These are phyloP conservation scores for Aspergillus biplanus DNA, from an alignment of 495 filamentous ascomycete species.

Conservation along the genomic window DNA sequence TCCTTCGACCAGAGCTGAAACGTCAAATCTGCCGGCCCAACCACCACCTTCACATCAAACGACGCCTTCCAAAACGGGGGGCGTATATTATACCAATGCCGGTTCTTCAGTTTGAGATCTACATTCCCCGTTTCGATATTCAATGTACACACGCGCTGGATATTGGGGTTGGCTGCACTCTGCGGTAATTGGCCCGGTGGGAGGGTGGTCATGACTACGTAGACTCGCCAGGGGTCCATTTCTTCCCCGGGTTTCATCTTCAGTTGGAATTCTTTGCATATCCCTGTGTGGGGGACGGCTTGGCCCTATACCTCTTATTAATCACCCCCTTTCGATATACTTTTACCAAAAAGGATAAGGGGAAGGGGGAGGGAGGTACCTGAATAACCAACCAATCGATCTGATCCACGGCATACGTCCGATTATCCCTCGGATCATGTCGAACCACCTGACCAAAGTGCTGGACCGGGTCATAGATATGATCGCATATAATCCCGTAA, in stretches of 20 bases:
- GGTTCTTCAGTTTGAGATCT: conserved; percentile 50
- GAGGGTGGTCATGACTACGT: conserved; percentile 52
- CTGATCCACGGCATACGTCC: conserved; percentile 52
- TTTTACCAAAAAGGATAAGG: no score
- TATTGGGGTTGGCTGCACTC: conserved; percentile 41
- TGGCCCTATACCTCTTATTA: conserved; percentile 32
- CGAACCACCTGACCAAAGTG: conserved; percentile 48
- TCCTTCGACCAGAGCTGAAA: conserved; percentile 60
- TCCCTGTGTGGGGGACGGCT: conserved; percentile 39
- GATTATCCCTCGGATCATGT: conserved; percentile 49
- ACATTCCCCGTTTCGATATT: conserved; percentile 37
- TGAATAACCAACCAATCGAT: conserved; percentile 62
- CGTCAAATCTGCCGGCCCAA: conserved; percentile 57
- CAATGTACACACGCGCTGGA: conserved; percentile 30
- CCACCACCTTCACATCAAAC: conserved; percentile 55
- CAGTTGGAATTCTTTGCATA: conserved; percentile 48
- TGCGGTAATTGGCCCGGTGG: conserved; percentile 44
- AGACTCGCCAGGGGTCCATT: conserved; percentile 45
- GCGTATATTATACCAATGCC: conserved; percentile 46
- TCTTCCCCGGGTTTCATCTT: conserved; percentile 46
- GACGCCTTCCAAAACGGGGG: conserved; percentile 50
- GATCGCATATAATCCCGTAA: conserved; percentile 56
- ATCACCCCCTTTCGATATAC: neutral
- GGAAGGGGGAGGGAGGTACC: conserved; percentile 25
- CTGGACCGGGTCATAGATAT: conserved; percentile 46